Conservation (phyloP, 2,329 filamentous ascomycete genomes). For the Chrysosporium queenslandicum region DNA sequence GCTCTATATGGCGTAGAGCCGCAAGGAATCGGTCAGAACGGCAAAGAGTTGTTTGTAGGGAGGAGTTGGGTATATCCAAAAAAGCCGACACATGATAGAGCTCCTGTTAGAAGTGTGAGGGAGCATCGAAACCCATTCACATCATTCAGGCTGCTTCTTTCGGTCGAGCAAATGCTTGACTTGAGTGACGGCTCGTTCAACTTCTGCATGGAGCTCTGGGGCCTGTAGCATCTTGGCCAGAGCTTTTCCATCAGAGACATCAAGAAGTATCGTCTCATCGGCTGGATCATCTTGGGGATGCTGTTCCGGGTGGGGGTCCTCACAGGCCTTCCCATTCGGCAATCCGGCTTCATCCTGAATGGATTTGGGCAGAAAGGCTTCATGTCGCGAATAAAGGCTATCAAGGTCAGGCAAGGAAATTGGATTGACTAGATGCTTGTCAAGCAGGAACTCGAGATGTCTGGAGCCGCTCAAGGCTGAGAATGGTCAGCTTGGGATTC, state of each 20-base stretch:
- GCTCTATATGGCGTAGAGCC: not conserved
- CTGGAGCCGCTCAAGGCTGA: constrained; percentile 68
- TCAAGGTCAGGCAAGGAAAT: constrained; percentile 62
- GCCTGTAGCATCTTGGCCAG: constrained; percentile 55
- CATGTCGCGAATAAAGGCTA: constrained; percentile 53
- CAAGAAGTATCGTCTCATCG: constrained; percentile 39
- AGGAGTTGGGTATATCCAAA: not conserved
- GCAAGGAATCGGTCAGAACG: not conserved
- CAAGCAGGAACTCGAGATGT: constrained; percentile 70
- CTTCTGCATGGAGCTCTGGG: constrained; percentile 60
- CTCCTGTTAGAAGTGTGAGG: not conserved
- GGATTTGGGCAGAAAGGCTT: constrained; percentile 18
- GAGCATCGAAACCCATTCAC: not conserved
- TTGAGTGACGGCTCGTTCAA: constrained; percentile 67
- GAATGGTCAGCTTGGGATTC: constrained; percentile 11
- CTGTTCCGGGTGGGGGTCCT: constrained; percentile 16
- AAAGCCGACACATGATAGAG: not conserved
- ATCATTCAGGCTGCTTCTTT: constrained; percentile 11
- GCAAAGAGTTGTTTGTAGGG: not conserved
- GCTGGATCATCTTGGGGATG: constrained; percentile 18
- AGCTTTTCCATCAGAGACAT: constrained; percentile 43
- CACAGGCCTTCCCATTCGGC: constrained; percentile 27
- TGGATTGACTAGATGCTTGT: constrained; percentile 59
- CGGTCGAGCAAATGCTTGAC: constrained; percentile 41
- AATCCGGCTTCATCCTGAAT: constrained; percentile 14